phyloP scores from a whole-genome alignment of 805 yeast genomes.

The Sugiyamaella marilandica region DNA sequence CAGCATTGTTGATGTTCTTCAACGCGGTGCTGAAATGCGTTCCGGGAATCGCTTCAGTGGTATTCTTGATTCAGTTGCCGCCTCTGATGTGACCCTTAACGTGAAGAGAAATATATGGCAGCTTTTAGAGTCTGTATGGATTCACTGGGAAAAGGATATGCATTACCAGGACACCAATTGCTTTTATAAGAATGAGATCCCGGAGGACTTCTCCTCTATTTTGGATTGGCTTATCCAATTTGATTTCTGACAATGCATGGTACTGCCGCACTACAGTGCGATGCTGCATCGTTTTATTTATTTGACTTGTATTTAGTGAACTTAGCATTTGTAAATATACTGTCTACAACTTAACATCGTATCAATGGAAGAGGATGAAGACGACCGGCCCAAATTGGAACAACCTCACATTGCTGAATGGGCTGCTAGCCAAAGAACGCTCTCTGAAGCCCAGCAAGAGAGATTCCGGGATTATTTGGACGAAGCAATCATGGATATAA shows the following conservation, averaged over 20 bases:
- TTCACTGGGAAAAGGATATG: too few relatives aligned
- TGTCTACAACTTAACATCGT: background rate
- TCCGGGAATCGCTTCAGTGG: too few relatives aligned
- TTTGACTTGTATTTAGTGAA: background rate
- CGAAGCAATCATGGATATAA: constrained; percentile 19
- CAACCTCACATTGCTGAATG: background rate
- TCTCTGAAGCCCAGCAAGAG: constrained; percentile 20
- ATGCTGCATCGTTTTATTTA: too few relatives aligned
- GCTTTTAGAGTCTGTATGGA: too few relatives aligned
- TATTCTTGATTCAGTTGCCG: too few relatives aligned
- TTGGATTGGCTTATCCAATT: background rate
- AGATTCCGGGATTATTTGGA: constrained; percentile 23
- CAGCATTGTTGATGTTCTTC: background rate
- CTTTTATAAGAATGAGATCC: too few relatives aligned
- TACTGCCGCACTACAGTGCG: too few relatives aligned
- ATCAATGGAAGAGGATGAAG: constrained; percentile 4
- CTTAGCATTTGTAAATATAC: background rate
- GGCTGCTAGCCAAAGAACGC: background rate
- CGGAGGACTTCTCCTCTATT: too few relatives aligned
- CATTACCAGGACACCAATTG: too few relatives aligned
- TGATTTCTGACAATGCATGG: background rate
- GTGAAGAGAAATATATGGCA: too few relatives aligned
- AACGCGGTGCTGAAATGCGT: too few relatives aligned
- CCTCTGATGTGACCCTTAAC: too few relatives aligned
- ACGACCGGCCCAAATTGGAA: background rate